Percentiles rank a stretch among this genome's conserved stretches.
phyloP scores from a whole-genome alignment of 208 protist species.

The Naegleria gruberi region DNA sequence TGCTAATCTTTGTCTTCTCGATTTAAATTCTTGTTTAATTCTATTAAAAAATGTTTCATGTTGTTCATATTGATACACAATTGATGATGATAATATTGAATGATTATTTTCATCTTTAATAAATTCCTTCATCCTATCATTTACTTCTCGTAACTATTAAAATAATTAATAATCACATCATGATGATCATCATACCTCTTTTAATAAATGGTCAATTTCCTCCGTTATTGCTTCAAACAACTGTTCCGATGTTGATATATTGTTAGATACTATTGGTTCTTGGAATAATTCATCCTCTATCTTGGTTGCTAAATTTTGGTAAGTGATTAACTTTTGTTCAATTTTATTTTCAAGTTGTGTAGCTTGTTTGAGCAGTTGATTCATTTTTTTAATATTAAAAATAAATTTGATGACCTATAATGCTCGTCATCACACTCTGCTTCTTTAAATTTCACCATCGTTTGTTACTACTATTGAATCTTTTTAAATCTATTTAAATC shows the following conservation, averaged over 20 bases:
- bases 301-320: background rate
- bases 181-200: background rate
- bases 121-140: background rate
- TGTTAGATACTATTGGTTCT: background rate
- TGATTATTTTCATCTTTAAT: background rate
- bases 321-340: background rate
- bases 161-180: background rate
- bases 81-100: background rate
- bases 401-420: no score
- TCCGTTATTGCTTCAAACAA: background rate
- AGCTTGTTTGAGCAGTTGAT: background rate
- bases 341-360: background rate
- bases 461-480: no score
- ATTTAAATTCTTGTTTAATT: background rate
- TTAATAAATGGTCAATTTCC: constrained; percentile 7
- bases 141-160: background rate
- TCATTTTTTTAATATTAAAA: background rate
- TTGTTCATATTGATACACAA: background rate
- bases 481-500: no score
- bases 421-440: no score
- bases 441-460: no score
- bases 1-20: background rate
- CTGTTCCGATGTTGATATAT: background rate
- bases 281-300: background rate
- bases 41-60: background rate